Base-by-base conservation (phyloP, 1,284 basidiomycete species). In the Omphalotus olearius region DNA sequence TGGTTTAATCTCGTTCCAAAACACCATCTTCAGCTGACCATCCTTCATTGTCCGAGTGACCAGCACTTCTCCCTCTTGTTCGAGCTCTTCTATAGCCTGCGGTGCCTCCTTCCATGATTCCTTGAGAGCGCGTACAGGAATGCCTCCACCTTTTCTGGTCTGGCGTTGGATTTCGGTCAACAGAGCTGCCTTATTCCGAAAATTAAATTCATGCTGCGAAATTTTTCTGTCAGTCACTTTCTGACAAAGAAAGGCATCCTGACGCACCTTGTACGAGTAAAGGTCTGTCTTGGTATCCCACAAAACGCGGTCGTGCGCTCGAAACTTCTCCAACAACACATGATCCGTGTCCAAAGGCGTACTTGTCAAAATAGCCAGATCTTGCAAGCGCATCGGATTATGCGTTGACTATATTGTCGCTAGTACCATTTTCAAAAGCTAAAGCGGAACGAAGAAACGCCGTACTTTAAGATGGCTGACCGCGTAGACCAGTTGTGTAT, bases 71-170 rank as follows among this genome's bases (percentile, higher is more conserved):
- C 93, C 90, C 59, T 93, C 90, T 62, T 88, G 82, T 64, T 91
- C 91, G 9, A 93, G 74, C 64, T 93, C 90, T 62, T 93, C 89
- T 42, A 93, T 85, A 0, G 87, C 89, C 50, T 75, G 71, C 1
- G 85, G 84, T 0, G 92, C 89, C 56, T 90, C 88, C 58, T 91
- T 89, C 88, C 92, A 96, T 16, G 88, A 89, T 62, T 95, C 93
- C 60, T 93, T 91, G 39, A 96, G 72, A 1, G 84, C 78, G 9
- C 89, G 82, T 14, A 95, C 83, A n/a, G 89, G 82, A 52, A 96
- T 82, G 0, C 93, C 93, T 5, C 88, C 85, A 10, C 87, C 86
- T 60, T 83, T 85, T 16, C 82, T 79, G 2, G 87, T 87, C 60
- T 88, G 81, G 0, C 86, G 81, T 61, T 90, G 86, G 25, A 96